Conservation (phyloP, 805 yeast species). For the Starmerella asiatica region DNA sequence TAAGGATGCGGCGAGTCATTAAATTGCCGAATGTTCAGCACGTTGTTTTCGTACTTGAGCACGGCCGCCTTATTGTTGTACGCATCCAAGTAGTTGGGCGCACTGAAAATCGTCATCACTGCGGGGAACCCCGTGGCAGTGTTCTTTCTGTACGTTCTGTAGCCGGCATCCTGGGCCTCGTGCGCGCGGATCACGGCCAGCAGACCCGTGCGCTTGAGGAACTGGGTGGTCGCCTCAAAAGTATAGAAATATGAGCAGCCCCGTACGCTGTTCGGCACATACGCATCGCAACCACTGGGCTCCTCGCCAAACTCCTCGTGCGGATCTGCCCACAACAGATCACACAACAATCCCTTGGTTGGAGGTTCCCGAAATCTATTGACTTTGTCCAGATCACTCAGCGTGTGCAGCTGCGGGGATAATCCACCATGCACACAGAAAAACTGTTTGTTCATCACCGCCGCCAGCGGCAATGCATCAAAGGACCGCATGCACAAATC, state of each 20-base stretch:
- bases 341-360: conserved; percentile 86
- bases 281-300: conserved; percentile 27
- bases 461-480: conserved; percentile 80
- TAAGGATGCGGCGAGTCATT: conserved; percentile 90
- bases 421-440: conserved; percentile 95
- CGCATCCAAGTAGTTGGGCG: conserved; percentile 86
- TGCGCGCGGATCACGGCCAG: conserved; percentile 87
- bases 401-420: conserved; percentile 63
- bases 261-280: conserved; percentile 56
- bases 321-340: conserved; percentile 92
- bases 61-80: conserved; percentile 94
- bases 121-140: conserved; percentile 78
- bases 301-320: conserved; percentile 72
- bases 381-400: conserved; percentile 53
- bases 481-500: conserved; percentile 65
- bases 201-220: conserved; percentile 62
- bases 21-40: conserved; percentile 91
- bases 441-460: conserved; percentile 84
- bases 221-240: conserved; percentile 66
- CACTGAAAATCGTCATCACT: conserved; percentile 79
- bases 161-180: conserved; percentile 96
- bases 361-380: conserved; percentile 89
- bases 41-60: conserved; percentile 76
- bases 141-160: conserved; percentile 82
- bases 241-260: conserved; percentile 91